A percentile compares a stretch with the other conserved stretches of the same genome.
Conservation (phyloP, 176 grass and related monocot species). For the Areca catechu region DNA sequence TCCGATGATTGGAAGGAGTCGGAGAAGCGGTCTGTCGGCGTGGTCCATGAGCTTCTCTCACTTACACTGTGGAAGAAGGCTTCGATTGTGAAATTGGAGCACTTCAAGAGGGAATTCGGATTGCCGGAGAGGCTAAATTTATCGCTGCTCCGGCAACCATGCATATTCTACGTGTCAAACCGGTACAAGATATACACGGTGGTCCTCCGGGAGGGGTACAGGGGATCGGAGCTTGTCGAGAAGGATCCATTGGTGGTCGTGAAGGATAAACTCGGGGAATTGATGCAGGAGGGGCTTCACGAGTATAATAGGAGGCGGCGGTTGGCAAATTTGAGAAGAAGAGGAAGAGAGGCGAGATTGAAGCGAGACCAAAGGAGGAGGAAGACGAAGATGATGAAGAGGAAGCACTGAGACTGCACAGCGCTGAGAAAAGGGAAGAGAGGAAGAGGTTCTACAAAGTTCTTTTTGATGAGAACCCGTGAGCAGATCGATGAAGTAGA, state of each 20-base stretch:
- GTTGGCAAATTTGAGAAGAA: conserved; percentile 64
- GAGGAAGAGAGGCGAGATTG: conserved; percentile 64
- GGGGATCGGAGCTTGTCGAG: conserved; percentile 51
- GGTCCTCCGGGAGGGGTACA: conserved; percentile 62
- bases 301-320: conserved; percentile 54
- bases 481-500: background rate
- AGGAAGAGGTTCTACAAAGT: conserved; percentile 71
- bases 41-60: conserved; percentile 76
- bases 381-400: conserved; percentile 24
- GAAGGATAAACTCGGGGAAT: conserved; percentile 65
- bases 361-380: conserved; percentile 36
- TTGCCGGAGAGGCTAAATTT: conserved; percentile 42
- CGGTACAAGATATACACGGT: conserved; percentile 76
- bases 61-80: conserved; percentile 71
- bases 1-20: conserved; percentile 20
- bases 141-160: conserved; percentile 54
- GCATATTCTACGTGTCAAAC: conserved; percentile 85
- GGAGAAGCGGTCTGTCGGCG: conserved; percentile 52
- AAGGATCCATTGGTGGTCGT: conserved; percentile 65
- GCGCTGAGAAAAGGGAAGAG: conserved; percentile 57
- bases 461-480: conserved; percentile 37
- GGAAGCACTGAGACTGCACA: conserved; percentile 19
- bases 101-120: conserved; percentile 71
- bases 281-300: conserved; percentile 90
- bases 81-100: conserved; percentile 77